These are phyloP conservation scores for Cryptococcus depauperatus DNA, from an alignment of 1,284 basidiomycete species.

Conservation along the genomic window DNA sequence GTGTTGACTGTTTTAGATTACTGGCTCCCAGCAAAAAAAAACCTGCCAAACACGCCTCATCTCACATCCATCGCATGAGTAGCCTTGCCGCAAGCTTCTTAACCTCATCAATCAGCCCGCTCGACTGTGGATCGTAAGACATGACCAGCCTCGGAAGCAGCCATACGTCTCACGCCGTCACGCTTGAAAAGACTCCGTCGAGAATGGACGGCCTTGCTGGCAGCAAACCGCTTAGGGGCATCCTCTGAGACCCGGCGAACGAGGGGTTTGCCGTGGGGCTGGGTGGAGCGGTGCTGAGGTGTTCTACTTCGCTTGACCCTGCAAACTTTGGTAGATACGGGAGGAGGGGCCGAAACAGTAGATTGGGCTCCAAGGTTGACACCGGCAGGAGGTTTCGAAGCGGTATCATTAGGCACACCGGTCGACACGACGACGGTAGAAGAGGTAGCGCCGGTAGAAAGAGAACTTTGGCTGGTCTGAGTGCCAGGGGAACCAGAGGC, in stretches of 20 bases:
- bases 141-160: conserved; percentile 13
- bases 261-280: conserved; percentile 2
- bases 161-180: conserved; percentile 6
- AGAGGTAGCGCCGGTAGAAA: conserved; percentile 1
- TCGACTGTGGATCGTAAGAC: not conserved
- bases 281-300: not conserved
- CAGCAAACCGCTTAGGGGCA: conserved; percentile 2
- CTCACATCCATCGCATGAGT: conserved; percentile 5
- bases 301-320: not conserved
- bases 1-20: not conserved
- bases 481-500: not conserved
- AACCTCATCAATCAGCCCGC: not conserved
- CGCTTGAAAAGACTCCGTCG: too few species aligned
- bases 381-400: not conserved
- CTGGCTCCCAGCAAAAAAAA: not conserved
- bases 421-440: not conserved
- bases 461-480: not conserved
- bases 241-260: not conserved
- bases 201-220: conserved; percentile 1
- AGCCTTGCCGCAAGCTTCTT: conserved; percentile 9
- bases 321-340: conserved; percentile 1
- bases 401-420: not conserved
- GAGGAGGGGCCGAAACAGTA: conserved; percentile 2
- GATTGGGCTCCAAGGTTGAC: not conserved
- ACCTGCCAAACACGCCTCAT: not conserved